Evolutionary conservation across 2,329 filamentous ascomycete species (phyloP).

Genomic region (Boeremia exigua): DNA sequence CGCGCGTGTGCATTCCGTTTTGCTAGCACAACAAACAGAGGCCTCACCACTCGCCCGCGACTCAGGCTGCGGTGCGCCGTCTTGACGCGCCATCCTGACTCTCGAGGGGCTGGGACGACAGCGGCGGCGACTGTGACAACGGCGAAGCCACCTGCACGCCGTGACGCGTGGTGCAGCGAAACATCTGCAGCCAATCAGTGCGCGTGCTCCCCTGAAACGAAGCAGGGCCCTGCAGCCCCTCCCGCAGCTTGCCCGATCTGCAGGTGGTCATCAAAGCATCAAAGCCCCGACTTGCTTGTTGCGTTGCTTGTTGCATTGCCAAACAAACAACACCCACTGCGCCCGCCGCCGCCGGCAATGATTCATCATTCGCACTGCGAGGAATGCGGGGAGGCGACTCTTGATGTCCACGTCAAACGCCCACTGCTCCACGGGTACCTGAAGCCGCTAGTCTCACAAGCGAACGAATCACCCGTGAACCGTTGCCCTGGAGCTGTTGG

Average conservation of each 20-base stretch:
- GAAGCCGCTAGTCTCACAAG: conserved; percentile 31
- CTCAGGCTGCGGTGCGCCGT: too few species aligned
- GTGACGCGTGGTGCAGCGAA: conserved; percentile 12
- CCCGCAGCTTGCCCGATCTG: conserved; percentile 10
- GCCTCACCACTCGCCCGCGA: conserved; percentile 5
- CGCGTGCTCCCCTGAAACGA: conserved; percentile 8
- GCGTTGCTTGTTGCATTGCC: too few species aligned
- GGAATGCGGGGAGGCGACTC: conserved; percentile 21
- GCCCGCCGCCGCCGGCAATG: neutral
- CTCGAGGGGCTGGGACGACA: neutral
- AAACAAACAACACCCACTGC: neutral
- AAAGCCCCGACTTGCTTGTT: neutral
- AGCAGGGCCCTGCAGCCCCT: conserved; percentile 8
- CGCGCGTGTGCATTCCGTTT: conserved; percentile 15
- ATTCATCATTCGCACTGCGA: neutral
- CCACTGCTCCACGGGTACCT: conserved; percentile 19
- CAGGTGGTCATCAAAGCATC: neutral
- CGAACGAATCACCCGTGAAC: conserved; percentile 26
- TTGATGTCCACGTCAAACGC: conserved; percentile 22
- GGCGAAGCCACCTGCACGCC: conserved; percentile 17
- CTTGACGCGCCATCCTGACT: too few species aligned
- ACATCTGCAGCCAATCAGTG: conserved; percentile 23
- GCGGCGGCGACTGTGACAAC: conserved; percentile 22
- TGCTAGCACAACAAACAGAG: conserved; percentile 13
- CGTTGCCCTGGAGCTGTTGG: conserved; percentile 20